These are phyloP conservation scores for Capsicum pubescens DNA, from an alignment of 257 asterid genomes.

Conservation along the genomic window DNA sequence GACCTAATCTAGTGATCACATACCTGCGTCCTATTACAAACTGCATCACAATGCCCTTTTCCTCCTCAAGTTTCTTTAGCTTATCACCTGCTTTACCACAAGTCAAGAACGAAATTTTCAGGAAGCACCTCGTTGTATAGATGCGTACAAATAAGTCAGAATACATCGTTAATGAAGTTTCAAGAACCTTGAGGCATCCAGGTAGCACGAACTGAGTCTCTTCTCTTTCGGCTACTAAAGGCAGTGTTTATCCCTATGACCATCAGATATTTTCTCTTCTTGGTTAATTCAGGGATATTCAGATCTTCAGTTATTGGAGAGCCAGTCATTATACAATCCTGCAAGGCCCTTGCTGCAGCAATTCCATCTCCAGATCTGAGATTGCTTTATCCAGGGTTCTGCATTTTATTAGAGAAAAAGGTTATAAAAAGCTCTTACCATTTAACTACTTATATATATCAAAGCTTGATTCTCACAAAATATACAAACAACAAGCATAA, in stretches of 20 bases:
- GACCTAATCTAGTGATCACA: constrained; percentile 13
- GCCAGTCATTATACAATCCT: constrained; percentile 72
- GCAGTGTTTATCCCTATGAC: constrained; percentile 83
- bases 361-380: constrained; percentile 83
- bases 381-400: constrained; percentile 81
- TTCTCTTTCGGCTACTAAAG: constrained; percentile 86
- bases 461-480: background rate
- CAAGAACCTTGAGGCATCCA: constrained; percentile 86
- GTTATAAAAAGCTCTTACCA: background rate
- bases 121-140: background rate
- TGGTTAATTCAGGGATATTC: constrained; percentile 58
- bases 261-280: constrained; percentile 76
- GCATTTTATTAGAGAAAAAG: constrained; percentile 31
- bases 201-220: constrained; percentile 90
- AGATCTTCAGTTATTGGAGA: constrained; percentile 73
- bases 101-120: constrained; percentile 21
- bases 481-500: constrained; percentile 23
- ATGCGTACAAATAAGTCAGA: background rate
- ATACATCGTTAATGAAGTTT: constrained; percentile 22
- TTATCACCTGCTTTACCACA: constrained; percentile 47
- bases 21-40: constrained; percentile 70
- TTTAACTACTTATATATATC: background rate
- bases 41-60: constrained; percentile 58
- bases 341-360: constrained; percentile 88
- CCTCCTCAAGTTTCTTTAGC: constrained; percentile 63